Conservation (phyloP, 2,329 filamentous ascomycete species). For the Clarireedia hainanense region DNA sequence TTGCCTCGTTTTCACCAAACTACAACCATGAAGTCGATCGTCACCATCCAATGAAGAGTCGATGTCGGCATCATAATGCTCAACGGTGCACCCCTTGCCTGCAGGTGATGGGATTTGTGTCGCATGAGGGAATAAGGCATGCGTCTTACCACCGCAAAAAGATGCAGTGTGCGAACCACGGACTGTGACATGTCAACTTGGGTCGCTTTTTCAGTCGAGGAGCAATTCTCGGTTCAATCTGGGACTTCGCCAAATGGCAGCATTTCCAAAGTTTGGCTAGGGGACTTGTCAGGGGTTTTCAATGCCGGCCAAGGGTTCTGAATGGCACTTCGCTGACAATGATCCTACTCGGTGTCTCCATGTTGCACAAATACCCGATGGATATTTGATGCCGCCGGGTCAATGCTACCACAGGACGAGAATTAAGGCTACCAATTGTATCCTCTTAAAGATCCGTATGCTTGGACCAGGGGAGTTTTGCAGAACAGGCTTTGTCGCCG, state of each 20-base stretch:
- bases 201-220: neutral
- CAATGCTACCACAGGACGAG: too few species aligned
- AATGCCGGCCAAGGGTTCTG: neutral
- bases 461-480: too few species aligned
- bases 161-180: neutral
- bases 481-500: too few species aligned
- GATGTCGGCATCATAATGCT: neutral
- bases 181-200: neutral
- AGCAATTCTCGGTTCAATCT: neutral
- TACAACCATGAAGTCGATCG: conserved; percentile 8
- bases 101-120: conserved; percentile 5
- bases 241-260: neutral
- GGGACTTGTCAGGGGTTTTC: neutral
- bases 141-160: conserved; percentile 1
- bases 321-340: neutral
- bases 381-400: too few species aligned
- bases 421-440: too few species aligned
- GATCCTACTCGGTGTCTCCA: neutral
- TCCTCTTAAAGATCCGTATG: too few species aligned
- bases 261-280: neutral
- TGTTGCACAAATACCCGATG: neutral
- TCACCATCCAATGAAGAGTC: conserved; percentile 1
- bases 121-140: neutral
- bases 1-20: conserved; percentile 12
- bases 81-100: neutral